These are phyloP conservation scores for Citrus mangshanensis DNA, from an alignment of 345 rosid species.

Conservation along the genomic window DNA sequence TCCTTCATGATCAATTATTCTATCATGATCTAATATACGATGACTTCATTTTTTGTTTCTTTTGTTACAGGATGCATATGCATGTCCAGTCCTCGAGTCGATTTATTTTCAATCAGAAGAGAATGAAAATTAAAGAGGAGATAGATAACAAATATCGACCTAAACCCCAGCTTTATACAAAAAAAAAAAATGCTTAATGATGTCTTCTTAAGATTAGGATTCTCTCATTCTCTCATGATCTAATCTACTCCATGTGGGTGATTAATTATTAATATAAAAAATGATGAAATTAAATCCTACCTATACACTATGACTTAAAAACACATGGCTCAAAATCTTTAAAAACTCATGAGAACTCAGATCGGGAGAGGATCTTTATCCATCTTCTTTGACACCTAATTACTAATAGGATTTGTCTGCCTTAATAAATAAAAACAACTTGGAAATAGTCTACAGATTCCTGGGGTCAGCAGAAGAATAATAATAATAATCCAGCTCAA, in stretches of 20 bases:
- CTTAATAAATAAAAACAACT: too few species aligned
- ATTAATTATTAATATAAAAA: too few species aligned
- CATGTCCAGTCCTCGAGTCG: background rate
- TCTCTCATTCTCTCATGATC: too few species aligned
- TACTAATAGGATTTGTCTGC: background rate
- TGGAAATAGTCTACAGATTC: background rate
- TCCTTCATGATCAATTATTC: background rate
- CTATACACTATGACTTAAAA: too few species aligned
- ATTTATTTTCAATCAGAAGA: background rate
- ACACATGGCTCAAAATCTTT: too few species aligned
- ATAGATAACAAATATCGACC: background rate
- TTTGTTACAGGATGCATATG: background rate
- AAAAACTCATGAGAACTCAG: too few species aligned
- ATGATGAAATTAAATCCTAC: too few species aligned
- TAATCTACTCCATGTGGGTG: too few species aligned
- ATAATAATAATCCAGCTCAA: background rate
- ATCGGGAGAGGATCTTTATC: too few species aligned
- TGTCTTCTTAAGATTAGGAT: background rate
- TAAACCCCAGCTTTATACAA: background rate
- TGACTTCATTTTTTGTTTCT: background rate
- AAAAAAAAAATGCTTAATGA: background rate
- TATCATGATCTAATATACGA: background rate
- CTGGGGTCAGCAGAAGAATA: background rate
- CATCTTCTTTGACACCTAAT: too few species aligned
- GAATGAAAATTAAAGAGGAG: background rate